These are phyloP conservation scores for Yamadazyma conglobata DNA, from an alignment of 1,139 yeast genomes.

Conservation along the genomic window DNA sequence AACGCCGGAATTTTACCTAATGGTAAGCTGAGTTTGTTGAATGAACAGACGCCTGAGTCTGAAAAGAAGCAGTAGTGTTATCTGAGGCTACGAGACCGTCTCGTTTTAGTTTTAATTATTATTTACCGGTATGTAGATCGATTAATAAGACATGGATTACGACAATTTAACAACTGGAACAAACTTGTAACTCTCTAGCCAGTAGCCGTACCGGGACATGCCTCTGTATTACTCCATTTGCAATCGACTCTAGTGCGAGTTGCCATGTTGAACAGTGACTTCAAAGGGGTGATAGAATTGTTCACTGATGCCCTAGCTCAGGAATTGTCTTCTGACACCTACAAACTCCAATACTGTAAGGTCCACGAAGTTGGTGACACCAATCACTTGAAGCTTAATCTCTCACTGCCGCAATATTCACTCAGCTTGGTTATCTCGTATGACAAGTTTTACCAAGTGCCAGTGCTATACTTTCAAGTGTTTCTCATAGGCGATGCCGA, in stretches of 20 bases:
- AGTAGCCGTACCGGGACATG: too few species aligned
- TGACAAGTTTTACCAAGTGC: slow-evolving; percentile 30
- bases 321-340: neutral
- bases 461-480: slow-evolving; percentile 26
- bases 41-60: slow-evolving; percentile 37
- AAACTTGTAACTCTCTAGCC: too few species aligned
- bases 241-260: slow-evolving; percentile 1
- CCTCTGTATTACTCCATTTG: too few species aligned
- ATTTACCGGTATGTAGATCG: too few species aligned
- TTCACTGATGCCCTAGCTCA: neutral
- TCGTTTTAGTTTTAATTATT: too few species aligned
- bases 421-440: slow-evolving; percentile 26
- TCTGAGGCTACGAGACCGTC: too few species aligned
- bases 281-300: neutral
- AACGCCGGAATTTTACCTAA: slow-evolving; percentile 45
- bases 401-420: too few species aligned
- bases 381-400: too few species aligned
- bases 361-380: neutral
- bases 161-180: too few species aligned
- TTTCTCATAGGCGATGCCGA: slow-evolving; percentile 7
- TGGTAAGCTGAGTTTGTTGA: slow-evolving; percentile 46
- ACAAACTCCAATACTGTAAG: neutral
- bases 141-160: too few species aligned
- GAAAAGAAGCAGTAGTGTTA: slow-evolving; percentile 7
- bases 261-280: neutral